phyloP scores from a whole-genome alignment of 139 green algal species.

The Mesotaenium endlicherianum region DNA sequence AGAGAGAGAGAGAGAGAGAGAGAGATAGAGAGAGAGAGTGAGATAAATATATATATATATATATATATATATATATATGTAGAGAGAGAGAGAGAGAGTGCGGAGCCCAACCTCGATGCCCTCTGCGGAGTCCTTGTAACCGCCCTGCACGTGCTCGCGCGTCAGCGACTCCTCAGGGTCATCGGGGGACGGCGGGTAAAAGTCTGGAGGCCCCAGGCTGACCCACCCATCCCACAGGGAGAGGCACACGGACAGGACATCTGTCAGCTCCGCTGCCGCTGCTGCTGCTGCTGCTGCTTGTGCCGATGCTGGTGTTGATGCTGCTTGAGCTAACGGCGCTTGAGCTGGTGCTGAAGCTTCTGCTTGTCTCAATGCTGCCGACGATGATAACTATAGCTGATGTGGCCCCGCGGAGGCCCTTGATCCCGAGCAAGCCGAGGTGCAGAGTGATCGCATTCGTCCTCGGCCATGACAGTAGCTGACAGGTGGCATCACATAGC shows the following conservation, averaged over 20 bases:
- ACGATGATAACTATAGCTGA: neutral
- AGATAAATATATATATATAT: no score
- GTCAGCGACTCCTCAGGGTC: conserved; percentile 22
- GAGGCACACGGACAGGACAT: neutral
- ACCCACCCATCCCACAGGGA: neutral
- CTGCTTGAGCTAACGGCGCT: neutral
- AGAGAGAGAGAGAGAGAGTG: conserved; percentile 4
- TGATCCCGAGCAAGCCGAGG: no score
- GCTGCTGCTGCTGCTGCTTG: neutral
- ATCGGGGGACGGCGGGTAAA: conserved; percentile 21
- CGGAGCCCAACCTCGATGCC: conserved; percentile 27
- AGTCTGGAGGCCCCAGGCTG: conserved; percentile 40
- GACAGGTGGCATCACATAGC: no score
- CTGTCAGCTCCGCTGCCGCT: neutral
- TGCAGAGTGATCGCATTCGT: no score
- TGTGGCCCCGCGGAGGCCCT: neutral
- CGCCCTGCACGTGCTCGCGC: neutral
- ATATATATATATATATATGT: no score
- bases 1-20: no score
- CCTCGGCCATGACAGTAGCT: no score
- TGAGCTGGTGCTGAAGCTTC: neutral
- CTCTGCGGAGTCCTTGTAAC: conserved; percentile 39
- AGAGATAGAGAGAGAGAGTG: no score
- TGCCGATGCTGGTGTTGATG: neutral
- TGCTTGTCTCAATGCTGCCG: neutral